These are phyloP conservation scores for Stachybotrys chartarum DNA, from an alignment of 2,329 filamentous ascomycete genomes.

Conservation along the genomic window DNA sequence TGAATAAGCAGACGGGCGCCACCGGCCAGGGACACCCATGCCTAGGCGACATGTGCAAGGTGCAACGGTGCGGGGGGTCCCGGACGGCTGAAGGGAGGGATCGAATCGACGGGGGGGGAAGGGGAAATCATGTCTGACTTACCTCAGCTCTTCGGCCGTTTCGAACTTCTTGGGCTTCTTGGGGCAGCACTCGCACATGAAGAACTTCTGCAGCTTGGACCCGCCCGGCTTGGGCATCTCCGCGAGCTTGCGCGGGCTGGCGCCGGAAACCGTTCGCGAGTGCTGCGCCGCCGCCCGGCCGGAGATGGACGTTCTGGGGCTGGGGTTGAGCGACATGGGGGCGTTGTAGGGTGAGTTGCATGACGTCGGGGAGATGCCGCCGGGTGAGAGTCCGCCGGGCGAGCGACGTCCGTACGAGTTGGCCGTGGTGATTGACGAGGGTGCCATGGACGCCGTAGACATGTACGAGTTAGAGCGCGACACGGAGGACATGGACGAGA, in stretches of 20 bases:
- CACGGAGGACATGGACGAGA: constrained; percentile 35
- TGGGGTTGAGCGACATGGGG: constrained; percentile 40
- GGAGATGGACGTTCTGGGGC: constrained; percentile 39
- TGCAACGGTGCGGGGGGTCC: neutral
- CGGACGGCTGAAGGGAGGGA: neutral
- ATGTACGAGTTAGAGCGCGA: constrained; percentile 41
- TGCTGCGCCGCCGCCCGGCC: constrained; percentile 28
- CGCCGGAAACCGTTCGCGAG: constrained; percentile 37
- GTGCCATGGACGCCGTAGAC: constrained; percentile 35
- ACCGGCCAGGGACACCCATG: neutral
- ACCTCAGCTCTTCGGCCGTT: constrained; percentile 76
- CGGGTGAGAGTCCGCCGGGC: constrained; percentile 35
- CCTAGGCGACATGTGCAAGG: neutral
- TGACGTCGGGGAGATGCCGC: constrained; percentile 43
- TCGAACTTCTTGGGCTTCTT: constrained; percentile 98
- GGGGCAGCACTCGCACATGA: constrained; percentile 87
- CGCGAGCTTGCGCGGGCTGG: constrained; percentile 43
- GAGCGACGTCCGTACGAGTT: constrained; percentile 40
- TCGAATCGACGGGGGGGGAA: neutral
- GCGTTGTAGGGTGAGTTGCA: constrained; percentile 43
- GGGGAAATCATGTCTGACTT: constrained; percentile 26
- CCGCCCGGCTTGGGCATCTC: constrained; percentile 40
- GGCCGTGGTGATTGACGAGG: constrained; percentile 34
- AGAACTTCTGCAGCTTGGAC: constrained; percentile 45
- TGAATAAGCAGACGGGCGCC: neutral